These are phyloP conservation scores for Plantago major DNA, from an alignment of 257 asterid species.

Conservation along the genomic window DNA sequence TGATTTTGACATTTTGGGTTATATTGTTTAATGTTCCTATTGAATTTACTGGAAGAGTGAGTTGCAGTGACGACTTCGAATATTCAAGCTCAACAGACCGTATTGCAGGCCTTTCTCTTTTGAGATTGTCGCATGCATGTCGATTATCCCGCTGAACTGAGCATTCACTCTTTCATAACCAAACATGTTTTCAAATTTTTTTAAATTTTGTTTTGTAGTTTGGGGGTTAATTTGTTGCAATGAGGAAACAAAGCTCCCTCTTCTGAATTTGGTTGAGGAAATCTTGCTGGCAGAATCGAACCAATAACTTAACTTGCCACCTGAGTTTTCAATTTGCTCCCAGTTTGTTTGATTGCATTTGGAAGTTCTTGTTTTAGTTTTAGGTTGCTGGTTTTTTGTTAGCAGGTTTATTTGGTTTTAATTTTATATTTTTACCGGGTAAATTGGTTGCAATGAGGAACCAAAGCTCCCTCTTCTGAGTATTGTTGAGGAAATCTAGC, in stretches of 20 bases:
- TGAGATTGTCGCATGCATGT: conserved; percentile 46
- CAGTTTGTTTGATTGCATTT: no score
- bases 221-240: conserved; percentile 29
- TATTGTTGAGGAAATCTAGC: conserved; percentile 48
- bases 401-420: no score
- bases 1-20: no score
- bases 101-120: conserved; percentile 50
- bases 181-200: not conserved
- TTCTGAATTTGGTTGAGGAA: conserved; percentile 64
- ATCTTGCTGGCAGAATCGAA: conserved; percentile 88
- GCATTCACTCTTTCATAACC: conserved; percentile 25
- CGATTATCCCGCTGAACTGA: conserved; percentile 94
- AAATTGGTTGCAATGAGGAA: conserved; percentile 52
- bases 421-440: not conserved
- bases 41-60: not conserved
- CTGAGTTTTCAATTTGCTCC: conserved; percentile 32
- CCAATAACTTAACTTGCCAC: conserved; percentile 49
- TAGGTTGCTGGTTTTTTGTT: no score
- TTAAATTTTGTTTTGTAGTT: not conserved
- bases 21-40: not conserved
- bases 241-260: conserved; percentile 95
- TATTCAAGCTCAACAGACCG: conserved; percentile 97
- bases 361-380: no score
- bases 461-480: conserved; percentile 95
- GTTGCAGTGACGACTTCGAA: conserved; percentile 63